Conservation (phyloP, 768 basidiomycete genomes). For the Amanita molliuscula region DNA sequence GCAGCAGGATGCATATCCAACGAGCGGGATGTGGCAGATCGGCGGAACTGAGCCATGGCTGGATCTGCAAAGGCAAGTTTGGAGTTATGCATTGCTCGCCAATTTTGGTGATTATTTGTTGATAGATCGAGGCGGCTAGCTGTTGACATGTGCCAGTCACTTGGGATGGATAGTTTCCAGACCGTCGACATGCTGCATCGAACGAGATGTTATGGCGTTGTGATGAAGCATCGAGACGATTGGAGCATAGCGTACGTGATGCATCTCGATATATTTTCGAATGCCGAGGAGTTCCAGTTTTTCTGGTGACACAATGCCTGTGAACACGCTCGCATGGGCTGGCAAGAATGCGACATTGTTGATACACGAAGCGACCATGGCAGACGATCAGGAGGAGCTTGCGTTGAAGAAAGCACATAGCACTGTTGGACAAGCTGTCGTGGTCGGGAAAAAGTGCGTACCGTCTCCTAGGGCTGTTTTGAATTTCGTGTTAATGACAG, state of each 20-base stretch:
- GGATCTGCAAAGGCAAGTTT: conserved; percentile 26
- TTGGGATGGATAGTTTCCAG: conserved; percentile 50
- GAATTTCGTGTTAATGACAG: background rate
- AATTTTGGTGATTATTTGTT: background rate
- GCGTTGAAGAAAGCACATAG: conserved; percentile 77
- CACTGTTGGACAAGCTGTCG: conserved; percentile 83
- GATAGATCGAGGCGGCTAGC: conserved; percentile 34
- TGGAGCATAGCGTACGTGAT: conserved; percentile 69
- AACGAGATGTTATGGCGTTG: conserved; percentile 60
- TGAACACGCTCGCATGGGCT: conserved; percentile 50
- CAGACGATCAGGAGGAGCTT: conserved; percentile 68
- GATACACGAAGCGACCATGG: conserved; percentile 93
- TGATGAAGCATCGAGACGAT: conserved; percentile 56
- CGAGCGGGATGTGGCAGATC: conserved; percentile 30
- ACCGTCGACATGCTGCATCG: conserved; percentile 72
- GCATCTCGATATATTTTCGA: conserved; percentile 32
- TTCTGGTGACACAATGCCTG: conserved; percentile 86
- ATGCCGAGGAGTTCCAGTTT: conserved; percentile 44
- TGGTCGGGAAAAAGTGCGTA: conserved; percentile 57
- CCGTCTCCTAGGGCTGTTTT: conserved; percentile 5
- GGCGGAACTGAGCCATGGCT: conserved; percentile 36
- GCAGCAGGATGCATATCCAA: conserved; percentile 23
- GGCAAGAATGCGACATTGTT: conserved; percentile 67
- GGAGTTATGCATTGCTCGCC: background rate
- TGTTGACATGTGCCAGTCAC: conserved; percentile 31